These are phyloP conservation scores for Pelargonium myrrhifolium DNA, from an alignment of 441 rosid species.

Conservation along the genomic window DNA sequence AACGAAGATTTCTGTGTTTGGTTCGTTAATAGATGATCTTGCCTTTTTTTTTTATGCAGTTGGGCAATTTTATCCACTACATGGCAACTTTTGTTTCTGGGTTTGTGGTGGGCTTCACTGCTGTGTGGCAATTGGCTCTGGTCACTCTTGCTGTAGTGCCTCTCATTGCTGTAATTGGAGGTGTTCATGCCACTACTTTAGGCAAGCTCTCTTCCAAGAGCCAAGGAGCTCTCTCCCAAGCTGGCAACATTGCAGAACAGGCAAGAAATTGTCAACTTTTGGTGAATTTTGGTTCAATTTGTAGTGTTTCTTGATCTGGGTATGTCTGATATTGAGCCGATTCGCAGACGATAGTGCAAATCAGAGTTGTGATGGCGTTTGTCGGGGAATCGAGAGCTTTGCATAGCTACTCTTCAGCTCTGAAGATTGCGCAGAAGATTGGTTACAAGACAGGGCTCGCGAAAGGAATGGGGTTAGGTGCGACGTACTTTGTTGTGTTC, in stretches of 20 bases:
- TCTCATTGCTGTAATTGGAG: conserved; percentile 92
- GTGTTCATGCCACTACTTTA: conserved; percentile 66
- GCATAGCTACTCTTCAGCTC: conserved; percentile 76
- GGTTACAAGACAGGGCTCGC: conserved; percentile 87
- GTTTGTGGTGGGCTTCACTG: conserved; percentile 97
- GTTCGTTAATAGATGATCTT: not conserved
- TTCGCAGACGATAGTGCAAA: conserved; percentile 87
- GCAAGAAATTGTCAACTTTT: conserved; percentile 25
- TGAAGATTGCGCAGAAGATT: conserved; percentile 62
- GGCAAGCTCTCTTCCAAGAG: conserved; percentile 74
- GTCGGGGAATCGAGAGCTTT: conserved; percentile 93
- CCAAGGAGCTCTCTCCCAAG: conserved; percentile 85
- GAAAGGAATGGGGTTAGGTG: conserved; percentile 97
- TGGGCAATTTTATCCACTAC: conserved; percentile 96
- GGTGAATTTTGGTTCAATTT: not conserved
- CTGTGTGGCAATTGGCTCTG: conserved; percentile 94
- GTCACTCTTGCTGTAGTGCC: conserved; percentile 98
- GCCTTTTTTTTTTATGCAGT: conserved; percentile 33
- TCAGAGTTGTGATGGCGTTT: conserved; percentile 76
- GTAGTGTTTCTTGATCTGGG: conserved; percentile 27
- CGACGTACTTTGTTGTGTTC: conserved; percentile 91
- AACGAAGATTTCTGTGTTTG: too few relatives aligned
- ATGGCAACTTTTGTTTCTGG: conserved; percentile 98
- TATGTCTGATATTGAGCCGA: conserved; percentile 24
- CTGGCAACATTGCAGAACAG: conserved; percentile 96